Evolutionary conservation across 2,329 filamentous ascomycete species (phyloP).

Genomic region (Zasmidium angulare): DNA sequence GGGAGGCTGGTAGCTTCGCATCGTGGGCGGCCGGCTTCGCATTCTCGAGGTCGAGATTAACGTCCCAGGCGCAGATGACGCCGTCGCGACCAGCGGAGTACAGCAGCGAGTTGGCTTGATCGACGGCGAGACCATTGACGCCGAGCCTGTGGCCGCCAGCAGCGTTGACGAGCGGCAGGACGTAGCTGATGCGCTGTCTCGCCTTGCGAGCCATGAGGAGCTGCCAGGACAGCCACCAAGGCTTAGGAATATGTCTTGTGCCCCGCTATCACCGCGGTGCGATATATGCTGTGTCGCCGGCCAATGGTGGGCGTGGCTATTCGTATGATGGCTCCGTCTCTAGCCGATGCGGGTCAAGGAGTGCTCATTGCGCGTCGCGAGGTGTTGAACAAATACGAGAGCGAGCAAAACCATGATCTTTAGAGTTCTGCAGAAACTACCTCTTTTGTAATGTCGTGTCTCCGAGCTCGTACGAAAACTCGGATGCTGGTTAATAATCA

Average conservation of each 20-base stretch:
- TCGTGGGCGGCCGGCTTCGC: constrained; percentile 35
- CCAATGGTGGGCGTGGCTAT: background rate
- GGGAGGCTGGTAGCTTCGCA: constrained; percentile 34
- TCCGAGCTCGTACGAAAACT: too few species aligned
- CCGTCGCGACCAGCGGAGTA: constrained; percentile 96
- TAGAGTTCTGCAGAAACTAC: too few species aligned
- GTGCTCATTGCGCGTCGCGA: background rate
- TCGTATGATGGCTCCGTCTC: background rate
- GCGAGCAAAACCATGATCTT: too few species aligned
- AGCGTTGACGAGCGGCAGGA: constrained; percentile 71
- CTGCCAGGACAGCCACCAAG: background rate
- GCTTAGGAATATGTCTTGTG: background rate
- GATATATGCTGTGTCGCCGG: background rate
- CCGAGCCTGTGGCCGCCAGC: constrained; percentile 79
- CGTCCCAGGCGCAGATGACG: constrained; percentile 92
- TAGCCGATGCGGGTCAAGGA: background rate
- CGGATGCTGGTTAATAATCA: too few species aligned
- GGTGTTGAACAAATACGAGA: too few species aligned
- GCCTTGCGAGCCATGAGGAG: constrained; percentile 51
- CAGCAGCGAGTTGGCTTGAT: constrained; percentile 74
- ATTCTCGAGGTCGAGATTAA: constrained; percentile 66
- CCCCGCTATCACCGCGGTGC: background rate
- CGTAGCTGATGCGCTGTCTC: constrained; percentile 55
- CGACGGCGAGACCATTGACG: constrained; percentile 90
- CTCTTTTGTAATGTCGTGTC: too few species aligned